Base-by-base conservation (phyloP, 2,329 filamentous ascomycete species). In the Botrytis squamosa region DNA sequence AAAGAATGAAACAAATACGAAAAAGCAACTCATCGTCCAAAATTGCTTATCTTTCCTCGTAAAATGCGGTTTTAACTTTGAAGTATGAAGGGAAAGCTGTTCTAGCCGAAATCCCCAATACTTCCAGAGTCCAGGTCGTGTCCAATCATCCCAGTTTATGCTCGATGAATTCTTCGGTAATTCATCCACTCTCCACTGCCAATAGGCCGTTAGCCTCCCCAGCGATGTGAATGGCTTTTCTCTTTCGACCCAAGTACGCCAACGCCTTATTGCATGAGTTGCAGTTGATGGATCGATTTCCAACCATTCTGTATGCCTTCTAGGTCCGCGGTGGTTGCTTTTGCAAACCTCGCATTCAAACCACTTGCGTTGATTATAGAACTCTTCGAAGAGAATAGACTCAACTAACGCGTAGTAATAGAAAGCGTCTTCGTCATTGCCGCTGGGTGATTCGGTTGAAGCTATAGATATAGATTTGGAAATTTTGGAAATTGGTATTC, bases 231-330 rank as follows among this genome's bases (percentile, higher is more conserved):
- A 77, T 12, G 75, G 75, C 49, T 73, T 63, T 29, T 74, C 52
- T 18, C 60, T 52, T 36, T 59, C 65, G 25, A 77, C 46, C 76
- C 75, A 77, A 38, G 33, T 40, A n/a, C 73, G 71, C 75, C 76
- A 77, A 33, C 71, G 59, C 18, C 69, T 22, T 9, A 77, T 73
- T 6, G 68, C 52, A 44, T 73, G 71, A 42, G 74, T 60, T 8
- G 73, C 75, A 25, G 44, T 68, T 20, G 71, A 20, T 42, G 70
- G 64, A 29, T 73, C 57, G 4, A 74, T 57, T 29, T 77, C 71
- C 46, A 75, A 75, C 76, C 76, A 77, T 55, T 77, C 75, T 6
- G 65, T 36, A 59, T 77, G 75, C n/a, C n/a, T 64, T 36, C n/a
- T 29, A 38, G 22, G 22, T 49, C 20, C n/a, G 33, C 62, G 62